phyloP scores from a whole-genome alignment of 768 basidiomycete species.

The Lepiota subincarnata region DNA sequence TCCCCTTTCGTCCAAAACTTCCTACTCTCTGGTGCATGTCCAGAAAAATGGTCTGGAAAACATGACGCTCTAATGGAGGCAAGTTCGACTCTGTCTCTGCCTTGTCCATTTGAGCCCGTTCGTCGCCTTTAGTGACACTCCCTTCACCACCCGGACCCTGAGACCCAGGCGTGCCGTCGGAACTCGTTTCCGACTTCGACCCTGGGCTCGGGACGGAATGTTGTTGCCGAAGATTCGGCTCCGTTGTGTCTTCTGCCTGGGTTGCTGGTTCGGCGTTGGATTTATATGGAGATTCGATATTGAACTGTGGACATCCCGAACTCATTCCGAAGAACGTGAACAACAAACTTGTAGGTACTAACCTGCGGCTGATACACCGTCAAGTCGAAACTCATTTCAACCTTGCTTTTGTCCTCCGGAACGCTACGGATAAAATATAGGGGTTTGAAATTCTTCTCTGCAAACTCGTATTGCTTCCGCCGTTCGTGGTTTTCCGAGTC shows the following conservation, averaged over 20 bases:
- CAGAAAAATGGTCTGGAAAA: constrained; percentile 51
- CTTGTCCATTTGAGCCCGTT: neutral
- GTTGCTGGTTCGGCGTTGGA: neutral
- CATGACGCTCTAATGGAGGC: constrained; percentile 34
- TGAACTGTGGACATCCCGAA: neutral
- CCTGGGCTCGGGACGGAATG: no score
- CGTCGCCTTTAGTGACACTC: neutral
- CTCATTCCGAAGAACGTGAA: neutral
- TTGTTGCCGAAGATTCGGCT: neutral
- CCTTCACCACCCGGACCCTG: neutral
- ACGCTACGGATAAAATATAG: constrained; percentile 46
- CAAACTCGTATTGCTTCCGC: constrained; percentile 30
- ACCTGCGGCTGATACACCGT: constrained; percentile 46
- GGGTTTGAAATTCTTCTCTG: constrained; percentile 35
- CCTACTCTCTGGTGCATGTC: constrained; percentile 34
- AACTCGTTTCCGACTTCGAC: no score
- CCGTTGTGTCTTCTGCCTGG: neutral
- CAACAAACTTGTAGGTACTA: constrained; percentile 7
- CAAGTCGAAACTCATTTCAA: constrained; percentile 52
- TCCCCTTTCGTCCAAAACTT: constrained; percentile 39
- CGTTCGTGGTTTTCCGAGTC: constrained; percentile 21
- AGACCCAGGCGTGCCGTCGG: neutral
- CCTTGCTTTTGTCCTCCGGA: constrained; percentile 36
- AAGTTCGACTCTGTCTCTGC: neutral
- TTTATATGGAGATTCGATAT: neutral